phyloP scores from a whole-genome alignment of 495 filamentous ascomycete species.

The Neurospora hispaniola region DNA sequence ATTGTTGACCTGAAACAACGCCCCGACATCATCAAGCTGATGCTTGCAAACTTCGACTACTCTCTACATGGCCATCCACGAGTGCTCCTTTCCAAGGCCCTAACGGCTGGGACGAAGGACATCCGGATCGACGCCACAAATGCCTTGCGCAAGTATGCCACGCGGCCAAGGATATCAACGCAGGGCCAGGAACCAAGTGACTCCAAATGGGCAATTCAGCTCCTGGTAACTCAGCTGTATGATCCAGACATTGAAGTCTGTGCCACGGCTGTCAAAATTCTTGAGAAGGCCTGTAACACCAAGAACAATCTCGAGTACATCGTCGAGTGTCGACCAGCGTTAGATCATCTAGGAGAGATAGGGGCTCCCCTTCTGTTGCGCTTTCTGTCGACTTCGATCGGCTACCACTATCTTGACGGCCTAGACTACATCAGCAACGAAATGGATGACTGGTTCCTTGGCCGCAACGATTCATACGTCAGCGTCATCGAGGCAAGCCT shows the following conservation, averaged over 20 bases:
- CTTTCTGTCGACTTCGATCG: slow-evolving; percentile 89
- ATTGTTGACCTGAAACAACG: slow-evolving; percentile 84
- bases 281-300: slow-evolving; percentile 93
- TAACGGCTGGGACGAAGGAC: slow-evolving; percentile 83
- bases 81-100: slow-evolving; percentile 83
- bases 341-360: slow-evolving; percentile 95
- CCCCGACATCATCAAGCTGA: slow-evolving; percentile 77
- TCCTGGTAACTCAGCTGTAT: slow-evolving; percentile 94
- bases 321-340: slow-evolving; percentile 87
- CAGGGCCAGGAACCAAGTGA: slow-evolving; percentile 33
- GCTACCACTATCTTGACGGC: slow-evolving; percentile 94
- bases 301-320: slow-evolving; percentile 86
- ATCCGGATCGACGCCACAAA: slow-evolving; percentile 82
- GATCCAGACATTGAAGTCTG: slow-evolving; percentile 96
- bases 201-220: slow-evolving; percentile 88
- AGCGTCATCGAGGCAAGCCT: slow-evolving; percentile 89
- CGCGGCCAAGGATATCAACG: slow-evolving; percentile 27
- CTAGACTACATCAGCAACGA: slow-evolving; percentile 97
- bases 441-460: slow-evolving; percentile 99
- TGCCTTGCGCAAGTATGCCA: slow-evolving; percentile 73
- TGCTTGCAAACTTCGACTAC: slow-evolving; percentile 88
- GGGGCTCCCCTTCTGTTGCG: slow-evolving; percentile 86
- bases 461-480: slow-evolving; percentile 91
- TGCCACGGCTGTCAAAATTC: slow-evolving; percentile 87
- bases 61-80: slow-evolving; percentile 74